Conservation (phyloP, 2,329 filamentous ascomycete species). For the Pseudonectria buxi region DNA sequence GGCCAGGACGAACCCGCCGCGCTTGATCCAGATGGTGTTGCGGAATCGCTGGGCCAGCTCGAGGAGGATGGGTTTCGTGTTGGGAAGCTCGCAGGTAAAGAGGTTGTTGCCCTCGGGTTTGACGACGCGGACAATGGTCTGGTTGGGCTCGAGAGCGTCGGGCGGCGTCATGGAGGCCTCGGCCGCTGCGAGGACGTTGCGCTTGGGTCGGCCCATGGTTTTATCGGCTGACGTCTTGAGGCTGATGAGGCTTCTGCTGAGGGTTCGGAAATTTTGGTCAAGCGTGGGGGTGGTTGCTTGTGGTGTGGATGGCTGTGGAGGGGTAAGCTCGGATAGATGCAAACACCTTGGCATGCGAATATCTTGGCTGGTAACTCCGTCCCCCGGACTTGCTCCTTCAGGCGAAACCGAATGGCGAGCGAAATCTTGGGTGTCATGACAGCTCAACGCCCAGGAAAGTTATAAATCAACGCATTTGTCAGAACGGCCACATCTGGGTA, state of each 20-base stretch:
- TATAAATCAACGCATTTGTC: too few relatives aligned
- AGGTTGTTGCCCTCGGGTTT: conserved; percentile 85
- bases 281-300: conserved; percentile 3
- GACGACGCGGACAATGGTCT: conserved; percentile 66
- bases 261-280: conserved; percentile 3
- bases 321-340: conserved; percentile 4
- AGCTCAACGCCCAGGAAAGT: too few relatives aligned
- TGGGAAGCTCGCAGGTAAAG: conserved; percentile 70
- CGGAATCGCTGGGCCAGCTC: conserved; percentile 83
- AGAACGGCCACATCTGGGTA: too few relatives aligned
- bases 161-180: conserved; percentile 61
- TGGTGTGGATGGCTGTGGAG: conserved; percentile 1
- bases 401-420: too few relatives aligned
- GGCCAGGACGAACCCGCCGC: conserved; percentile 79
- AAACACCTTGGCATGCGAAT: conserved; percentile 3
- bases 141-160: conserved; percentile 52
- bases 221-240: neutral
- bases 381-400: too few relatives aligned
- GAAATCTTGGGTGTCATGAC: too few relatives aligned
- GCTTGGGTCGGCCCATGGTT: conserved; percentile 46
- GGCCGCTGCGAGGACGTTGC: conserved; percentile 69
- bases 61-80: conserved; percentile 59
- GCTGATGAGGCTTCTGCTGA: neutral
- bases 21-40: conserved; percentile 88
- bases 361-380: too few relatives aligned